Evolutionary conservation across 805 yeast species (phyloP).

Genomic region (Pichia scutulata): DNA sequence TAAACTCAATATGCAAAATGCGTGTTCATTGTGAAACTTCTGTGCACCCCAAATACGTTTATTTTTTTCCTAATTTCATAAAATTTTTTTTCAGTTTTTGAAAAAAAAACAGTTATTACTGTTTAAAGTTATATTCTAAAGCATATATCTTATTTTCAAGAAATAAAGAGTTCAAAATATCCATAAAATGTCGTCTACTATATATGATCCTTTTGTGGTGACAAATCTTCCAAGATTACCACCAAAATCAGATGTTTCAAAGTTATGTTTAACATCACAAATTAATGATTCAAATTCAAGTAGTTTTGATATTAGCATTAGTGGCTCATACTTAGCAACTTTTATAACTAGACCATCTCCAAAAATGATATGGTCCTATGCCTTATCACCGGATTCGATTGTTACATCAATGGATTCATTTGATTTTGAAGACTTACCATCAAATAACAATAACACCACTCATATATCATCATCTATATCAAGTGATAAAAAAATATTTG

Average conservation of each 20-base stretch:
- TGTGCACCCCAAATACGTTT: neutral
- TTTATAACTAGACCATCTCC: constrained; percentile 50
- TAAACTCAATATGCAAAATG: too few relatives aligned
- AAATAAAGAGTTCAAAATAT: neutral
- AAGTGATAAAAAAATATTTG: constrained; percentile 22
- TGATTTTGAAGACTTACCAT: constrained; percentile 14
- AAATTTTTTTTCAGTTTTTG: neutral
- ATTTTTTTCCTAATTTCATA: neutral
- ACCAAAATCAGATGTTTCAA: constrained; percentile 15
- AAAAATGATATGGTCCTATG: constrained; percentile 47
- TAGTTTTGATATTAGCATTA: constrained; percentile 42
- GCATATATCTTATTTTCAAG: too few relatives aligned
- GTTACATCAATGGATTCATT: constrained; percentile 37
- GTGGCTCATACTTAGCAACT: constrained; percentile 45
- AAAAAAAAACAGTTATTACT: neutral
- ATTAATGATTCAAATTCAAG: constrained; percentile 25
- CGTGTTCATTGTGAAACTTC: neutral
- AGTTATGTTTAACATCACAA: constrained; percentile 22
- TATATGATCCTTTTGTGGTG: constrained; percentile 27
- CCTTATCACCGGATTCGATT: constrained; percentile 40
- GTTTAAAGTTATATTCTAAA: neutral
- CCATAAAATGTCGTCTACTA: constrained; percentile 13
- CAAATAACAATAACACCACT: constrained; percentile 1
- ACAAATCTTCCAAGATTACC: constrained; percentile 28
- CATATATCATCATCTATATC: neutral